Evolutionary conservation across 2,329 filamentous ascomycete species (phyloP).

Genomic region (Epichloe gansuensis): DNA sequence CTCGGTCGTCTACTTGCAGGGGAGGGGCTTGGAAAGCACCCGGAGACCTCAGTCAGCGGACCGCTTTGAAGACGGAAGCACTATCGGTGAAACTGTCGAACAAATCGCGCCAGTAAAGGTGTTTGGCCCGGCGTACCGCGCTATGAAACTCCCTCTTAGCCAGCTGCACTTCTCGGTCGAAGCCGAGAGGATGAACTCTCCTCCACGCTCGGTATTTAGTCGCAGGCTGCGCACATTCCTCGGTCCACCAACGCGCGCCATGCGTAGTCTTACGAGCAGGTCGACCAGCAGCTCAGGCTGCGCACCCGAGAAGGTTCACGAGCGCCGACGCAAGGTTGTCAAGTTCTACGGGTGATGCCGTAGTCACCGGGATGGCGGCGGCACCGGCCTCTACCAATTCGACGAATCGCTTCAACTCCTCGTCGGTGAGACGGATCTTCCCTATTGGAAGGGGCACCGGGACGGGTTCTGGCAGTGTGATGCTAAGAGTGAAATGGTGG

Average conservation of each 20-base stretch:
- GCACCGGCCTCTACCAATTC: slow-evolving; percentile 7
- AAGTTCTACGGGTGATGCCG: no score
- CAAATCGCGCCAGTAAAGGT: slow-evolving; percentile 8
- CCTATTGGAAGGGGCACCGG: slow-evolving; percentile 2
- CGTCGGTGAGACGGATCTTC: slow-evolving; percentile 5
- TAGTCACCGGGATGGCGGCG: neutral
- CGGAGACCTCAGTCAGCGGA: slow-evolving; percentile 6
- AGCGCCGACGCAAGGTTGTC: no score
- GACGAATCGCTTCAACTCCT: slow-evolving; percentile 7
- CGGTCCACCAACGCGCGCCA: no score
- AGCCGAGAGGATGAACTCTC: no score
- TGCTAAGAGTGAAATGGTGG: no score
- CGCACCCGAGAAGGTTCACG: no score
- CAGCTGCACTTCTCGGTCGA: no score
- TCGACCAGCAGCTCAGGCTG: no score
- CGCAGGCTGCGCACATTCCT: no score
- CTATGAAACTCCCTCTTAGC: slow-evolving; percentile 6
- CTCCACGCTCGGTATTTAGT: no score
- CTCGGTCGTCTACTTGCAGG: slow-evolving; percentile 6
- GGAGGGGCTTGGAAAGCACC: slow-evolving; percentile 9
- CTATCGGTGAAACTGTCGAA: slow-evolving; percentile 7
- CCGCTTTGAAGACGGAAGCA: slow-evolving; percentile 7
- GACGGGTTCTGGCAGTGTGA: no score
- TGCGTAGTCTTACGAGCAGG: no score
- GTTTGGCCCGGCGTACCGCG: slow-evolving; percentile 6